A percentile compares a stretch with the other conserved stretches of the same genome.
Conservation (phyloP, 495 filamentous ascomycete species). For the Thermochaetoides thermophila region DNA sequence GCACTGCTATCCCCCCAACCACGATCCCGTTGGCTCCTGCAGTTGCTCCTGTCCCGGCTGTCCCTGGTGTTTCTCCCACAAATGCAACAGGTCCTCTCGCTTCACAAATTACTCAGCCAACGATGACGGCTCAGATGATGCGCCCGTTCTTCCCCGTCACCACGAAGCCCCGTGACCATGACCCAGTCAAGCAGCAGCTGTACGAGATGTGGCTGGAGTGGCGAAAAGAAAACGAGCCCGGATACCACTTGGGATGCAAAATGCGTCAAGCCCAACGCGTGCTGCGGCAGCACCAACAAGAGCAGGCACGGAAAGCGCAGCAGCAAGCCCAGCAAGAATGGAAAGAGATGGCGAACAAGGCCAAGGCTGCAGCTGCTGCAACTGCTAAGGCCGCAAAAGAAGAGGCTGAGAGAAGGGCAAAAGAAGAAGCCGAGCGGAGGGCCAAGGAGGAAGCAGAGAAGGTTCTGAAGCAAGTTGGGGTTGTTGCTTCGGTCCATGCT, state of each 20-base stretch:
- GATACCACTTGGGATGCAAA: conserved; percentile 26
- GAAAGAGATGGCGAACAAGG: conserved; percentile 18
- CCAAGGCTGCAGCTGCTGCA: conserved; percentile 14
- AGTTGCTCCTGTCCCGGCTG: too few relatives aligned
- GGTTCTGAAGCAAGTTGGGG: too few relatives aligned
- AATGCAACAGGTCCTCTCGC: too few relatives aligned
- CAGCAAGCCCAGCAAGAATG: conserved; percentile 1
- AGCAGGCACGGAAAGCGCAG: conserved; percentile 1
- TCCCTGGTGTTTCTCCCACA: too few relatives aligned
- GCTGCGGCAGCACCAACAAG: conserved; percentile 16
- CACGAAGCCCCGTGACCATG: conserved; percentile 18
- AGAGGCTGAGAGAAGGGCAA: conserved; percentile 1
- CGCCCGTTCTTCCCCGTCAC: conserved; percentile 20
- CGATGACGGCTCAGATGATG: conserved; percentile 6
- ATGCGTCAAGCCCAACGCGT: conserved; percentile 27
- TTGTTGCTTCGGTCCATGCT: too few relatives aligned
- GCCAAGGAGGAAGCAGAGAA: conserved; percentile 6
- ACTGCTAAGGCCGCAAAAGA: conserved; percentile 5
- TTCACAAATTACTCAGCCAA: too few relatives aligned
- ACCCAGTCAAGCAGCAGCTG: conserved; percentile 23
- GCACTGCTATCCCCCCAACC: too few relatives aligned
- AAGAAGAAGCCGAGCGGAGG: conserved; percentile 7
- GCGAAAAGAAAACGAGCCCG: conserved; percentile 24
- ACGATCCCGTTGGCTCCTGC: too few relatives aligned
- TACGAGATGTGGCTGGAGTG: conserved; percentile 31